Evolutionary conservation across 2,329 filamentous ascomycete species (phyloP), one percentile per base, ranked within the genome.

Genomic region (Paecilomyces sp.): DNA sequence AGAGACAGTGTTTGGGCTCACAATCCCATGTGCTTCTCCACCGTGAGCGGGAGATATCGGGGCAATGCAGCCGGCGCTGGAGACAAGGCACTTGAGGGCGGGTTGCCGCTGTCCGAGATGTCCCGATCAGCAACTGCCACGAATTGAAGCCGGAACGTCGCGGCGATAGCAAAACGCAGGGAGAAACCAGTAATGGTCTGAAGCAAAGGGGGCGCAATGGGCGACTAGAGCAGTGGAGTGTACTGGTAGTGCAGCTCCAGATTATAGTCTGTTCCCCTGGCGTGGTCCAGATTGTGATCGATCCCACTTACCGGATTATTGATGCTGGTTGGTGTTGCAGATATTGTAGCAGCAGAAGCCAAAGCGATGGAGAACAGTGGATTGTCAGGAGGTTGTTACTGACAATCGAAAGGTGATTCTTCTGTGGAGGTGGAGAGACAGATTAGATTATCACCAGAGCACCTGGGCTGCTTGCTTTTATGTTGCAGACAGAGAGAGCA

Each of bases 41-140:
- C 73, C 70, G 71, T 67, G 57, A 61, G 70, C 74, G 74, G 74
- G 67, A 71, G 68, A 75, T 74, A 70, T 74, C 74, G 74, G 74
- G 31, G 66, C 64, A 61, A 57, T 31, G 57, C 58, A 61, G 66
- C 61, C 63, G 58, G 64, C 63, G 62, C 28, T 25, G 62, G 59
- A 61, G 64, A 60, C 65, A 63, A 66, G 59, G 63, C 57, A 53
- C 47, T 61, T 61, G 65, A 69, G 66, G 61, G 66, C 63, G 65
- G 59, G 62, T 58, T 60, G 58, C 28, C 57, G 63, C 6, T 58
- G 66, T 65, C 71, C 71, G 71, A 72, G 28, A 68, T 67, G 65
- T 66, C 67, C 71, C 71, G 71, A 73, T 57, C 47, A 57, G 53
- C 54, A 18, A 25, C 47, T 57, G n/a, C 57, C 64, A 67, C 66